A percentile compares a stretch with the other conserved stretches of the same genome.
Conservation (phyloP, 345 rosid species). For the Anacardium occidentale region DNA sequence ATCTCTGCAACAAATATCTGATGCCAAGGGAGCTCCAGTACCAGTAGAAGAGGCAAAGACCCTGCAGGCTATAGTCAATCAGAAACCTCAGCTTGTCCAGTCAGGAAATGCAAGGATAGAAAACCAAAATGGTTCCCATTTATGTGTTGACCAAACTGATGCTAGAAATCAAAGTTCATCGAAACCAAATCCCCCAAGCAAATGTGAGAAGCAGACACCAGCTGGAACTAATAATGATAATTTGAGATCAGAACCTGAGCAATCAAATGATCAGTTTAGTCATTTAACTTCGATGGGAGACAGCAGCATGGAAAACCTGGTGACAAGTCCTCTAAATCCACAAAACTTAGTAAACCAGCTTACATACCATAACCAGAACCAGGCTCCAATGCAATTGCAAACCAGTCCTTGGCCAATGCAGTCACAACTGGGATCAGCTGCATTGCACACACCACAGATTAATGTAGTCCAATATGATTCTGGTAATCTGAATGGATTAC, state of each 20-base stretch:
- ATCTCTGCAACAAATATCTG: constrained; percentile 33
- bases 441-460: constrained; percentile 37
- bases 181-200: constrained; percentile 33
- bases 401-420: constrained; percentile 40
- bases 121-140: constrained; percentile 39
- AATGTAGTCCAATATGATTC: constrained; percentile 51
- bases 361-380: constrained; percentile 41
- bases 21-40: constrained; percentile 34
- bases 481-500: constrained; percentile 38
- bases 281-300: constrained; percentile 38
- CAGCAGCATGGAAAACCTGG: constrained; percentile 40
- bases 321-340: constrained; percentile 21
- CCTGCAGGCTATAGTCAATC: constrained; percentile 41
- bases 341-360: constrained; percentile 27
- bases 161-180: constrained; percentile 32
- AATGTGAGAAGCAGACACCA: constrained; percentile 38
- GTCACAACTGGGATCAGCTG: constrained; percentile 33
- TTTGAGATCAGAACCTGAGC: constrained; percentile 40
- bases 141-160: constrained; percentile 30
- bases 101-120: constrained; percentile 30
- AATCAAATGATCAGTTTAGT: constrained; percentile 48
- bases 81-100: constrained; percentile 41
- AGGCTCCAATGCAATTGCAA: constrained; percentile 37
- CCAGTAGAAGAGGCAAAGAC: constrained; percentile 41
- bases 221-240: constrained; percentile 35